Evolutionary conservation across 495 filamentous ascomycete genomes (phyloP), one percentile per base, ranked within the genome.

Genomic region (Penicillium maclennaniae): DNA sequence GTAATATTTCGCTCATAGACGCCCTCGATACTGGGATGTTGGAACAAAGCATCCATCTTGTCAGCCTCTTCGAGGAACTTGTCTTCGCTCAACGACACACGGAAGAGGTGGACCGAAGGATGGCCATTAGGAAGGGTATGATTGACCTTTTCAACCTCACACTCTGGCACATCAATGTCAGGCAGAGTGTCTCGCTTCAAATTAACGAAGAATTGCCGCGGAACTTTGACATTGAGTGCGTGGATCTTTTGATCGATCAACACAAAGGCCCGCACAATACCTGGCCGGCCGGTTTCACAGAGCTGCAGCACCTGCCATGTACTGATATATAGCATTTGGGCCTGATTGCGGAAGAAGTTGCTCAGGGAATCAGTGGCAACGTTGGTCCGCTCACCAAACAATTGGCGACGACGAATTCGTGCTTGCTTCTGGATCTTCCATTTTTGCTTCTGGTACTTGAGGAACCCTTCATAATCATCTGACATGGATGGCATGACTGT

Each of bases 351-450:
- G 76, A 99, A 97, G 52, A 87, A 87, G 53, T 84, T 85, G 50
- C 92, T 88, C 61, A 98, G 84, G 19, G 86, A 85, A 67, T 87
- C 89, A 5, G 74, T 71, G 19, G 83, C 78, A 41, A 81, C 75
- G 55, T 82, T 84, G 10, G 79, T 80, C 43, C 87, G 85, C 56
- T 99, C 92, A 28, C 93, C 93, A 61, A 97, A 99, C 4, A 97
- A 76, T 63, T 99, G 93, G 39, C 92, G 82, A 42, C 93, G 82
- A 10, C 93, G 87, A 60, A 86, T 79, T 38, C 92, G 82, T 38
- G 93, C 92, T 68, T 96, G 89, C 62, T 89, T 95, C 67, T 99
- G 93, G 25, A 99, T 88, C 71, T 91, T 96, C 93, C 93, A 99
- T 67, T 99, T 99, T 71, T 91, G 83, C 70, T 99, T 99, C 64